Conservation (phyloP, 352 stramenopile species). For the Pythium diclinum region DNA sequence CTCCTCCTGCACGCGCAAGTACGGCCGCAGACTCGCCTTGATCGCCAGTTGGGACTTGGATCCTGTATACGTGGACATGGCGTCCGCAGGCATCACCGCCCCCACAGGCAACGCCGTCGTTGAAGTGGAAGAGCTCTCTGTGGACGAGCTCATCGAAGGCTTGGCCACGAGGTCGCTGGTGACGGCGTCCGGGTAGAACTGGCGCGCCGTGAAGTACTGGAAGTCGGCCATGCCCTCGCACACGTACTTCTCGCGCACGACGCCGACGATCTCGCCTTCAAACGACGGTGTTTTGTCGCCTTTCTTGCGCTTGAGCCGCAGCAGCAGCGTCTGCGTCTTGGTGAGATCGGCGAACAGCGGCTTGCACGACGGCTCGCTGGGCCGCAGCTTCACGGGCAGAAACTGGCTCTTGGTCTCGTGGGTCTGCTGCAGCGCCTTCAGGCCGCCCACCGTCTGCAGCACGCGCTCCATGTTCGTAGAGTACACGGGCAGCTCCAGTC, state of each 20-base stretch:
- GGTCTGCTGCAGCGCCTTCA: slow-evolving; percentile 53
- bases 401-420: slow-evolving; percentile 77
- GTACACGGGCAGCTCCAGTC: slow-evolving; percentile 68
- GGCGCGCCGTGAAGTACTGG: slow-evolving; percentile 70
- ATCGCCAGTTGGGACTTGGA: slow-evolving; percentile 41
- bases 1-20: slow-evolving; percentile 46
- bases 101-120: slow-evolving; percentile 6
- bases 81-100: slow-evolving; percentile 14
- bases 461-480: slow-evolving; percentile 41
- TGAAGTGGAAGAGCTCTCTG: not conserved
- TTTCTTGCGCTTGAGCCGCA: slow-evolving; percentile 45
- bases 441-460: slow-evolving; percentile 57
- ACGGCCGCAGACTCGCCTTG: slow-evolving; percentile 57
- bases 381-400: slow-evolving; percentile 70
- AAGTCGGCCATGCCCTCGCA: slow-evolving; percentile 87
- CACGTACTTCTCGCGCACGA: slow-evolving; percentile 78
- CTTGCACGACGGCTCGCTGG: slow-evolving; percentile 74
- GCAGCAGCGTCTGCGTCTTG: slow-evolving; percentile 76
- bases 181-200: slow-evolving; percentile 46
- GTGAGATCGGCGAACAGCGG: slow-evolving; percentile 77
- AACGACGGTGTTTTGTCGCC: slow-evolving; percentile 1
- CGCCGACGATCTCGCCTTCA: slow-evolving; percentile 49
- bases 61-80: slow-evolving; percentile 41
- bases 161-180: slow-evolving; percentile 6
- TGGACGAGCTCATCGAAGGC: not conserved